These are phyloP conservation scores for Caryopteris hybrid DNA, from an alignment of 305 asterid species.

Conservation along the genomic window DNA sequence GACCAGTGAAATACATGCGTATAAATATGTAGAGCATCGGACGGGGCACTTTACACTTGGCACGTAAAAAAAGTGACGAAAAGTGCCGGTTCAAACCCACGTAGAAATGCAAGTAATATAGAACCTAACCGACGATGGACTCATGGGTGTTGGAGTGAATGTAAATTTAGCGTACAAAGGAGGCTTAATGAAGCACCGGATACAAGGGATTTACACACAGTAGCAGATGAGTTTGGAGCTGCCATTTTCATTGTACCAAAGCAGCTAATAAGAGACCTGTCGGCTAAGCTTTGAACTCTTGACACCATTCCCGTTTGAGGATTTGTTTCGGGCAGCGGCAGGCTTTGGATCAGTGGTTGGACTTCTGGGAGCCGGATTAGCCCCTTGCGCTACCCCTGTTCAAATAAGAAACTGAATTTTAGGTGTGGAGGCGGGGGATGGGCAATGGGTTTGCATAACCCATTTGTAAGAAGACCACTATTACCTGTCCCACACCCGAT, in stretches of 20 bases:
- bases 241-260: background rate
- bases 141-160: no score
- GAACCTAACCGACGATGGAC: no score
- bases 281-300: conserved; percentile 31
- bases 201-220: background rate
- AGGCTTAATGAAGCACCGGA: background rate
- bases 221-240: background rate
- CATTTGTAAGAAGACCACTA: no score
- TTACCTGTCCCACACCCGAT: no score
- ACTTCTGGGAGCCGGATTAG: conserved; percentile 26
- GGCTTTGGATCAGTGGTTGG: conserved; percentile 39
- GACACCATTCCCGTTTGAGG: conserved; percentile 21
- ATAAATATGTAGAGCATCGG: no score
- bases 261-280: conserved; percentile 24
- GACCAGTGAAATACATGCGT: no score
- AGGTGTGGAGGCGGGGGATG: no score
- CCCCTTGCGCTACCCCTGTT: conserved; percentile 40
- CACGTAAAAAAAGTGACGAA: no score
- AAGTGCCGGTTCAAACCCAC: no score
- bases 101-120: no score
- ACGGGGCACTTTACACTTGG: no score
- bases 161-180: background rate
- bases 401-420: conserved; percentile 10
- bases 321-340: conserved; percentile 33
- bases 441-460: no score